Base-by-base conservation (phyloP, 495 filamentous ascomycete species). In the Penicillium cosmopolitanum region DNA sequence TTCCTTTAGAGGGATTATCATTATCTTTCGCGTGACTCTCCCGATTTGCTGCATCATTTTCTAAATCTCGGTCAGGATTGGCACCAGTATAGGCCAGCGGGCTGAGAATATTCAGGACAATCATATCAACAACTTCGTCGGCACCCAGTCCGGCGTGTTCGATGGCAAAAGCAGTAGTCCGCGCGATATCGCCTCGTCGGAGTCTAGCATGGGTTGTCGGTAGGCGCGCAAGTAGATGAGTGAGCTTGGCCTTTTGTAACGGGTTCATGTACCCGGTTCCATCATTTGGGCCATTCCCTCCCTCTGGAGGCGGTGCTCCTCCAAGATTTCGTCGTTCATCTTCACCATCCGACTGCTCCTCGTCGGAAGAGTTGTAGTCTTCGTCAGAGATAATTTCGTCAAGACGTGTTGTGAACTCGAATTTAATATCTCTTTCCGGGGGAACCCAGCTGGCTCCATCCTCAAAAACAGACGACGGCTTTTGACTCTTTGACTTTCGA, bases 161-260 rank as follows among this genome's bases (percentile, higher is more conserved):
- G 61, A 97, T 93, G 12, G 94, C 95, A 68, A 98, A 97, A 23
- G 89, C 84, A 4, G 92, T 93, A 3, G 97, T 79, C 4, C 93
- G 84, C 16, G 92, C 92, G 31, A 97, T 85, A 68, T 97, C 94
- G 3, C 92, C 92, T 66, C 90, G 90, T 28, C 91, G 83, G 18
- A 97, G 83, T 64, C 84, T 87, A 4, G 85, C 84, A 25, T 90
- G 85, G 13, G 82, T 87, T 1, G 86, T 92, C 1, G 94, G 94
- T 6, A 98, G 81, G 28, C 94, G 85, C 21, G 89, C 85, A 8
- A 96, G 81, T 5, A 96, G 77, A 67, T 92, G 88, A 5, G 88
- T 85, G 4, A 98, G 75, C 71, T 91, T 92, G 2, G 93, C 89
- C 66, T 93, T 91, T 62, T 91, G 85, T 19, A 97, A 73, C 5